phyloP scores from a whole-genome alignment of 352 stramenopile species.

The Pythium utonaiense region DNA sequence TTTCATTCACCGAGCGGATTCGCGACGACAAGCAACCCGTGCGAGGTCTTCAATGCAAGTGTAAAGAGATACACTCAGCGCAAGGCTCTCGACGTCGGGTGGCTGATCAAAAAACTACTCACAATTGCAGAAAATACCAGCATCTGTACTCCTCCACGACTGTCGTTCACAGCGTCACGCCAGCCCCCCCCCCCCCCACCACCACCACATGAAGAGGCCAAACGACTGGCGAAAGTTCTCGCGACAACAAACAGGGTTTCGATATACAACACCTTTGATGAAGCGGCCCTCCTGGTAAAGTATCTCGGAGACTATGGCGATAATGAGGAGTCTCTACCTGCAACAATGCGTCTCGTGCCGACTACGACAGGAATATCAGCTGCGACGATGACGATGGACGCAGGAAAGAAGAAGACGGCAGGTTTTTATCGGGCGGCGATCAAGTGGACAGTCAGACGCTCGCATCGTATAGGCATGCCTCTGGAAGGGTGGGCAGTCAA shows the following conservation, averaged over 20 bases:
- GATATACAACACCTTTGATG: background rate
- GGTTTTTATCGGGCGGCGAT: background rate
- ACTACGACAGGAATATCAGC: background rate
- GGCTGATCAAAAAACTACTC: background rate
- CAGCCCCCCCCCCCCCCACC: background rate
- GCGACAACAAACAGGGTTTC: background rate
- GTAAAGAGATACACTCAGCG: background rate
- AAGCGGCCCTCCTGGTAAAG: background rate
- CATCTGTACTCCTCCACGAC: background rate
- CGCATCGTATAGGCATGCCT: background rate
- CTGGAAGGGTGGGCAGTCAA: background rate
- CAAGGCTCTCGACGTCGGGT: background rate
- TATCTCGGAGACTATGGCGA: background rate
- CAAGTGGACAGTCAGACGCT: background rate
- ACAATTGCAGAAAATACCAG: background rate
- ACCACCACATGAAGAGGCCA: background rate
- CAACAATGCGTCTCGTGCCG: background rate
- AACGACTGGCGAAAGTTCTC: background rate
- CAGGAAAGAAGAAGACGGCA: background rate
- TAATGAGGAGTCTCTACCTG: background rate
- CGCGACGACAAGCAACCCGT: background rate
- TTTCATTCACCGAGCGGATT: background rate
- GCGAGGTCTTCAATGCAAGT: background rate
- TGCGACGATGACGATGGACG: background rate
- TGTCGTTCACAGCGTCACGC: background rate